phyloP scores from a whole-genome alignment of 108 stramenopile species.

The Parmales sp. region DNA sequence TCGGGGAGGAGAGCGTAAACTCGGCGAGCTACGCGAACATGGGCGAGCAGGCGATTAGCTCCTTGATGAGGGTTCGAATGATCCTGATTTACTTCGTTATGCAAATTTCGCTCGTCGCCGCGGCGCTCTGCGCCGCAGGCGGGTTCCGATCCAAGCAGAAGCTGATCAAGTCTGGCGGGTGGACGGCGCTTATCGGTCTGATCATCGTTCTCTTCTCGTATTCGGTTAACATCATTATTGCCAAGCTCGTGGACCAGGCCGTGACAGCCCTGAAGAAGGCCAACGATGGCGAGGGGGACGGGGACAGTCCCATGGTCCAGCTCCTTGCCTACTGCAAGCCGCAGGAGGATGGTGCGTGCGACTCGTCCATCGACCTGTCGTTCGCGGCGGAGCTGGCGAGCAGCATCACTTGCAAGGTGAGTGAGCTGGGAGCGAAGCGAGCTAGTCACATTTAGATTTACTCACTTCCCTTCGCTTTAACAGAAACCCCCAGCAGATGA shows the following conservation, averaged over 20 bases:
- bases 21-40: background rate
- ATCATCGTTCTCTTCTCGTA: background rate
- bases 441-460: too few species aligned
- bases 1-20: background rate
- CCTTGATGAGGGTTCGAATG: background rate
- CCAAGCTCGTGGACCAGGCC: background rate
- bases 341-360: background rate
- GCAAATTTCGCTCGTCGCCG: background rate
- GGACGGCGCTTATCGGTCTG: background rate
- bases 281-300: background rate
- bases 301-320: background rate
- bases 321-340: background rate
- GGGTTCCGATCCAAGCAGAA: background rate
- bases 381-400: background rate
- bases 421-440: too few species aligned
- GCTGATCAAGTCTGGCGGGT: background rate
- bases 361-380: background rate
- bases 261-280: background rate
- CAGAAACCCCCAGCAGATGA: too few species aligned
- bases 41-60: background rate
- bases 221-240: background rate
- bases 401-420: background rate
- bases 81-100: background rate
- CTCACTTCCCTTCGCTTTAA: too few species aligned
- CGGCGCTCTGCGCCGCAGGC: background rate